Percentiles rank a stretch among this genome's conserved stretches.
Evolutionary conservation across 2,329 filamentous ascomycete species (phyloP).

Genomic region (Sclerotinia subarctica): DNA sequence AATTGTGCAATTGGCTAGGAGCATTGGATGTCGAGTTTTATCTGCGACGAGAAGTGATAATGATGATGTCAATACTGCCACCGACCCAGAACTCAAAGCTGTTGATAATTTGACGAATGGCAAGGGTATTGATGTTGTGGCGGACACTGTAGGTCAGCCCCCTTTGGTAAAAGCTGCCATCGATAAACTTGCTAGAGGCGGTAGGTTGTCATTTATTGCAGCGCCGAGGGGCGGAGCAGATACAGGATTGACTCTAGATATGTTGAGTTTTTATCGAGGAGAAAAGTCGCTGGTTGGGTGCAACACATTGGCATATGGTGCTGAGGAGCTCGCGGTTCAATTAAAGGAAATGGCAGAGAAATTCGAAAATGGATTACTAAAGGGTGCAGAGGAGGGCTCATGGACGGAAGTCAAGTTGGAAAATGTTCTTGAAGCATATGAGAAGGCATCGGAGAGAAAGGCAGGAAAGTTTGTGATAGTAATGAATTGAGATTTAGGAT

Average conservation of each 20-base stretch:
- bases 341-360: slow-evolving; percentile 48
- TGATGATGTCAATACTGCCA: slow-evolving; percentile 31
- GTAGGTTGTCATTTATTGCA: slow-evolving; percentile 31
- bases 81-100: slow-evolving; percentile 26
- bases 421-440: slow-evolving; percentile 30
- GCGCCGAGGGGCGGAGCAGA: slow-evolving; percentile 26
- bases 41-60: slow-evolving; percentile 24
- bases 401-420: slow-evolving; percentile 30
- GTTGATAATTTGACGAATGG: slow-evolving; percentile 28
- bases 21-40: slow-evolving; percentile 27
- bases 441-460: slow-evolving; percentile 25
- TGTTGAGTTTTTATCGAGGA: slow-evolving; percentile 33
- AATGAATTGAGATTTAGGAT: slow-evolving; percentile 18
- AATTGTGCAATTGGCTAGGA: slow-evolving; percentile 29
- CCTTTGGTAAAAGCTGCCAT: slow-evolving; percentile 27
- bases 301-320: slow-evolving; percentile 30
- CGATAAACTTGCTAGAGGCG: slow-evolving; percentile 26
- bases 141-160: slow-evolving; percentile 34
- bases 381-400: slow-evolving; percentile 20
- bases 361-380: slow-evolving; percentile 28
- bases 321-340: slow-evolving; percentile 27
- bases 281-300: slow-evolving; percentile 29
- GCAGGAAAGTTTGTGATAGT: slow-evolving; percentile 32
- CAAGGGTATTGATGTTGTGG: slow-evolving; percentile 31
- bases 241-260: slow-evolving; percentile 29